Evolutionary conservation across 306 rosid genomes (phyloP), one percentile per base, ranked within the genome.

Genomic region (Canavalia ensiformis): DNA sequence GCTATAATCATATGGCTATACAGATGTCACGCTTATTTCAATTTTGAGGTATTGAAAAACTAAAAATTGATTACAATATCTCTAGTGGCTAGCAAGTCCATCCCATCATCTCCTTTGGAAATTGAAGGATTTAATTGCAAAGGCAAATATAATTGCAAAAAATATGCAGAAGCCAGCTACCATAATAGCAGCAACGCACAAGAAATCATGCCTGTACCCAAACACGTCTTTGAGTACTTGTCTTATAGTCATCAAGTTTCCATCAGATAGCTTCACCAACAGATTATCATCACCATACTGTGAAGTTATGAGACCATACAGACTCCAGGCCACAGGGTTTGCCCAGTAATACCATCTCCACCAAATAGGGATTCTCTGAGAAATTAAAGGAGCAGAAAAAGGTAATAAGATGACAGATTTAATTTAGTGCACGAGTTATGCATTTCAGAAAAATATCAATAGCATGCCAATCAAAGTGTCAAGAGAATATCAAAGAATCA

Each of bases 301-400:
- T 12, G 99, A 96, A 62, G 88, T 87, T 54, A 91, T 63, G 44
- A 96, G 98, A 71, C 99, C 99, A 81, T 96, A 93, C 41, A 96
- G 85, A 85, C 90, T 88, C 99, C 99, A 96, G 69, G 99, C 97
- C 37, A 96, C 84, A 34, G 98, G 99, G 81, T 96, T 92, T 51
- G 97, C 99, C 99, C 99, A 96, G 81, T 92, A 96, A 84, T 96
- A 96, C 99, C 99, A 96, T 90, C 98, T 92, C 99, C 99, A 96
- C 99, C 99, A 96, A 60, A 96, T 73, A n/a, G 99, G 99, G 50
- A 96, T 93, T 87, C 97, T 88, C 99, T 96, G 97, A 74, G 28
- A 82, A 87, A 74, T 84, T 50, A 8, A 65, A 77, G 49, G 52
- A 74, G 11, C 64, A 68, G 28, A 77, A 60, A 10, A 35, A 11